Evolutionary conservation across 208 protist genomes (phyloP), one percentile per base, ranked within the genome.

Genomic region (Balamuthia mandrillaris): DNA sequence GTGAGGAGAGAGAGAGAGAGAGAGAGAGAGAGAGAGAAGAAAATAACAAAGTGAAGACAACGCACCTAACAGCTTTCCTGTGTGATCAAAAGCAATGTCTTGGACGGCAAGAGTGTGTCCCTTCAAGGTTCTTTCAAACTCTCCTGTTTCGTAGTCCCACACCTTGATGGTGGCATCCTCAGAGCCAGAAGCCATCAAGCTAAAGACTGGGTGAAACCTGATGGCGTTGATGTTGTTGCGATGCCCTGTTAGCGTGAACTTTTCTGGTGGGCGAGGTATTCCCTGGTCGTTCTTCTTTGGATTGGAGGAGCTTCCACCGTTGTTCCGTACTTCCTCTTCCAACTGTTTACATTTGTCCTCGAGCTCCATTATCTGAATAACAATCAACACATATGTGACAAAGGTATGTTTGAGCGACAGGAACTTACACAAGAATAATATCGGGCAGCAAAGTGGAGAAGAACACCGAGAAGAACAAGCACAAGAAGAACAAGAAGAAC

Each of bases 81-180:
- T 81, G 27, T 77, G 85, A 44, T 92, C 86, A 65, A 92, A 94
- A 35, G 91, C 92, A 18, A 94, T 27, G 56, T 88, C 86, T 39
- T 94, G 82, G 9, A 94, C 92, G 1, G 88, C 86, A 21, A 92
- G 87, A 21, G 92, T 94, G 81, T 94, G 92, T 4, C 92, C 92
- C 21, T 93, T 92, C 1, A 93, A 79, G 21, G 92, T 94, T 12
- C 89, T n/a, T 42, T 94, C 91, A 85, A 92, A 89, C 37, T 93
- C 89, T 16, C 92, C 92, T 21, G 87, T 90, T n/a, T 94, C 92
- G 44, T 84, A 91, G 72, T 94, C 91, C 91, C 91, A 94, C 33
- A 94, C 51, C 51, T 87, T 93, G 1, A 93, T 92, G 0, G 91
- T 93, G 24, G 90, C 91, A 58, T 94, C 91, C 56, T 93, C 89